Conservation (phyloP, 2,329 filamentous ascomycete species). For the Onygenales sp. region DNA sequence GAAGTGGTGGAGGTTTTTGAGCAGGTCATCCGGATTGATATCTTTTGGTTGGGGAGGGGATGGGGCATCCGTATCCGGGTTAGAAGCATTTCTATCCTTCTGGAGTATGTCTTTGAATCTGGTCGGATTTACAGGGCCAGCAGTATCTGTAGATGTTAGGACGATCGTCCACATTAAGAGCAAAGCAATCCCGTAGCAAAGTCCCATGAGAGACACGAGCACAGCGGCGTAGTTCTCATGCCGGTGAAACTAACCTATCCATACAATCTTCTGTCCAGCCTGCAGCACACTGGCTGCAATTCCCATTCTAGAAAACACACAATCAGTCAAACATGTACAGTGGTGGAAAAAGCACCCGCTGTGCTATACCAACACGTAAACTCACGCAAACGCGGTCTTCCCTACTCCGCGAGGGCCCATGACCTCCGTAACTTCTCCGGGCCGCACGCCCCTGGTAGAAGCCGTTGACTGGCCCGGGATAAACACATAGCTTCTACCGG, state of each 20-base stretch:
- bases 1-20: constrained; percentile 45
- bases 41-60: neutral
- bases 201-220: neutral
- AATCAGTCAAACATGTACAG: neutral
- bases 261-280: constrained; percentile 57
- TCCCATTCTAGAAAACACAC: constrained; percentile 50
- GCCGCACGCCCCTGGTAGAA: constrained; percentile 51
- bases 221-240: neutral
- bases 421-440: constrained; percentile 73
- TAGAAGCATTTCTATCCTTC: constrained; percentile 7
- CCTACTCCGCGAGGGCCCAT: constrained; percentile 81
- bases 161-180: constrained; percentile 6
- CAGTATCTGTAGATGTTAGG: constrained; percentile 32
- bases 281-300: constrained; percentile 55
- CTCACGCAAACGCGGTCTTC: constrained; percentile 75
- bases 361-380: constrained; percentile 7
- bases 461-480: neutral
- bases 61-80: neutral
- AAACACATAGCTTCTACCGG: neutral
- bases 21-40: neutral
- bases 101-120: constrained; percentile 42
- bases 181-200: constrained; percentile 4
- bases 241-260: constrained; percentile 59
- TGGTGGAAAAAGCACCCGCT: neutral
- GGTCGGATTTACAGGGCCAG: constrained; percentile 37